Evolutionary conservation across 345 rosid genomes (phyloP).

Genomic region (Iberis pinnata): DNA sequence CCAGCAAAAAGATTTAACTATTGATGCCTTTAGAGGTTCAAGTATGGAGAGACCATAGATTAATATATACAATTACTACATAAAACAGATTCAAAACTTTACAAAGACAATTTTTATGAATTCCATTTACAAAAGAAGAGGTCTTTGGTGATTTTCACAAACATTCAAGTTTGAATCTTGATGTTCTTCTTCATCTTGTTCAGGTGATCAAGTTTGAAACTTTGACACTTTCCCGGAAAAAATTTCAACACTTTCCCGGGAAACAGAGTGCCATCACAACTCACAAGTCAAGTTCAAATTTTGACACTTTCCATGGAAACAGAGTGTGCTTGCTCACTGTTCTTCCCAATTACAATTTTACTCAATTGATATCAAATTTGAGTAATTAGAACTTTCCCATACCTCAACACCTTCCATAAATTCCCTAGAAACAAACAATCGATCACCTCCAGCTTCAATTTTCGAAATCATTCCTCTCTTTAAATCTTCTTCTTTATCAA

Average conservation of each 20-base stretch:
- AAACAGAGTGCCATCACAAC: too few species aligned
- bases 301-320: background rate
- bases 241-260: background rate
- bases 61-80: too few species aligned
- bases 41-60: too few species aligned
- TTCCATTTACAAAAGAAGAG: slow-evolving; percentile 9
- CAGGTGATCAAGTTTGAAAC: background rate
- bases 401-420: slow-evolving; percentile 78
- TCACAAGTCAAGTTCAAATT: background rate
- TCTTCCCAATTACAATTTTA: background rate
- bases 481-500: slow-evolving; percentile 57
- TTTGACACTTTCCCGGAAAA: background rate
- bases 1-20: too few species aligned
- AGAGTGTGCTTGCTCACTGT: too few species aligned
- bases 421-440: slow-evolving; percentile 70
- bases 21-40: too few species aligned
- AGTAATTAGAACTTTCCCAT: slow-evolving; percentile 61
- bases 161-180: background rate
- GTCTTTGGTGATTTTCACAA: slow-evolving; percentile 5
- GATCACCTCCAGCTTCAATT: slow-evolving; percentile 76
- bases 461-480: slow-evolving; percentile 57
- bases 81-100: slow-evolving; percentile 5
- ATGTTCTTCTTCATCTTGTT: background rate
- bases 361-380: slow-evolving; percentile 27
- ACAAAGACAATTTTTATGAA: background rate